These are phyloP conservation scores for Microsporum ferrugineum DNA, from an alignment of 2,329 filamentous ascomycete species.

Conservation along the genomic window DNA sequence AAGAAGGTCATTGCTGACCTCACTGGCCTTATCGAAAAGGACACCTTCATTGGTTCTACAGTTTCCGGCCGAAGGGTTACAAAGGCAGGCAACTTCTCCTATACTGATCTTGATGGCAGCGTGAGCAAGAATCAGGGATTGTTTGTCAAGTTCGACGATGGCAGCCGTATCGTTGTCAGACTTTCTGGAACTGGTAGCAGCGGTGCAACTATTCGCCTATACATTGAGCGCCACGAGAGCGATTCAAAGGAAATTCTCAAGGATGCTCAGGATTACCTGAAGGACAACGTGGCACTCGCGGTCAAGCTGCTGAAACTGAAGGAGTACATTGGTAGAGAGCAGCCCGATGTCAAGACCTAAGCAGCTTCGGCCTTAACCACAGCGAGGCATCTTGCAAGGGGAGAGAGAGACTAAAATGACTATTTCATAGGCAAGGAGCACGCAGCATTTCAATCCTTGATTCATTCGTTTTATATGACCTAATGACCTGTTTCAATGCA, in stretches of 20 bases:
- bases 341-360: constrained; percentile 95
- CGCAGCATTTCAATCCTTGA: not conserved
- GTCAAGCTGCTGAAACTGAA: constrained; percentile 82
- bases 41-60: constrained; percentile 71
- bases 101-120: constrained; percentile 96
- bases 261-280: constrained; percentile 88
- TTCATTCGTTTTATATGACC: not conserved
- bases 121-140: constrained; percentile 93
- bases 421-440: not conserved
- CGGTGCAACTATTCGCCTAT: constrained; percentile 90
- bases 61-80: constrained; percentile 72
- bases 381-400: not conserved
- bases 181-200: constrained; percentile 91
- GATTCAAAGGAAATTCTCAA: constrained; percentile 65
- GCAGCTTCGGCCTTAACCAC: not conserved
- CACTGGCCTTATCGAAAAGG: constrained; percentile 58
- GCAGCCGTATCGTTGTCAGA: constrained; percentile 87
- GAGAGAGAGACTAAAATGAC: not conserved
- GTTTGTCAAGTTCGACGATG: constrained; percentile 86
- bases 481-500: not conserved
- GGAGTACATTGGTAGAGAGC: constrained; percentile 80
- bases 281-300: constrained; percentile 76
- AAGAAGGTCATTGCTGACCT: constrained; percentile 80
- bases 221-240: constrained; percentile 88
- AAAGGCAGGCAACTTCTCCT: constrained; percentile 91